A percentile compares a stretch with the other conserved stretches of the same genome.
phyloP scores from a whole-genome alignment of 495 filamentous ascomycete species.

The Ramalina intermedia region DNA sequence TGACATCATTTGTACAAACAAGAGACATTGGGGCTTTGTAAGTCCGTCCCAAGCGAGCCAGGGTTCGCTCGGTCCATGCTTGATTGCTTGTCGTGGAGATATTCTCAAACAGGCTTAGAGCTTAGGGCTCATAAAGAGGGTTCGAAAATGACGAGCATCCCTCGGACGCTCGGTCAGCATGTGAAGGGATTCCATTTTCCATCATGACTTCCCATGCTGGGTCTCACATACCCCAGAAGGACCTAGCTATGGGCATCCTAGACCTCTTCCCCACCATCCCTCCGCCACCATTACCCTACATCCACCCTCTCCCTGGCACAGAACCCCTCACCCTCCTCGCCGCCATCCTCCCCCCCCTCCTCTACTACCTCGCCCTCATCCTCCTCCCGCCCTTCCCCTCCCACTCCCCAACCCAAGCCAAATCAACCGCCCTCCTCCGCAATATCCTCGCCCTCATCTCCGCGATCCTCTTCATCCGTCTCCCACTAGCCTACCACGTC shows the following conservation, averaged over 20 bases:
- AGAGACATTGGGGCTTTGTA: no score
- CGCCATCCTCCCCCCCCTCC: constrained; percentile 12
- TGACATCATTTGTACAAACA: no score
- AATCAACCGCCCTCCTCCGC: constrained; percentile 8
- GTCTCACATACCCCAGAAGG: no score
- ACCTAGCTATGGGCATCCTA: background rate
- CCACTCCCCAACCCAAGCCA: background rate
- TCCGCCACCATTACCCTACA: constrained; percentile 7
- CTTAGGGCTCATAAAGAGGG: no score
- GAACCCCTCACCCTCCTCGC: constrained; percentile 8
- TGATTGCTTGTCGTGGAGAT: no score
- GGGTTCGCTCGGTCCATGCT: no score
- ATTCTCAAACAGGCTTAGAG: no score
- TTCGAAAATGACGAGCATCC: no score
- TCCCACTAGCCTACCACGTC: constrained; percentile 14
- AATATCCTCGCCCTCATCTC: constrained; percentile 11
- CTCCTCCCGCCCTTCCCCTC: constrained; percentile 13
- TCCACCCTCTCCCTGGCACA: constrained; percentile 9
- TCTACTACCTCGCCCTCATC: constrained; percentile 14
- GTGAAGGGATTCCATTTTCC: no score
- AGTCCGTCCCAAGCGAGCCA: no score
- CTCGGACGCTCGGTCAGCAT: no score
- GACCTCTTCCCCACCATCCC: constrained; percentile 2
- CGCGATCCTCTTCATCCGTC: constrained; percentile 11
- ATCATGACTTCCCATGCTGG: no score